These are phyloP conservation scores for Lachnellula willkommii DNA, from an alignment of 2,329 filamentous ascomycete genomes.

Conservation along the genomic window DNA sequence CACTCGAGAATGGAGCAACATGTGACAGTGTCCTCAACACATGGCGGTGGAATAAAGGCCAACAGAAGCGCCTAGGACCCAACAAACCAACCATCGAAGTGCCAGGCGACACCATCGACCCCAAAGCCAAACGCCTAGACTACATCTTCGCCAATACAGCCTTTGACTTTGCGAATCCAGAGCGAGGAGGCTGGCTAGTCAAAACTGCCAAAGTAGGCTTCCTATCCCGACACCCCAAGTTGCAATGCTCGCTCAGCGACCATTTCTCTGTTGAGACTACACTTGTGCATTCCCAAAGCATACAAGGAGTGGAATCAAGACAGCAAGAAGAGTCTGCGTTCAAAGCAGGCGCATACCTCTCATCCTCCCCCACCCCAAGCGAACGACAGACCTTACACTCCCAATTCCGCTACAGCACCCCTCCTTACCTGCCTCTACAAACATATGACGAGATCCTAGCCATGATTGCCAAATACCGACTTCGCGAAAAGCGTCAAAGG, in stretches of 20 bases:
- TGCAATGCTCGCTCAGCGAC: constrained; percentile 85
- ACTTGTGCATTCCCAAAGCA: constrained; percentile 37
- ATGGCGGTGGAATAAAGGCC: constrained; percentile 77
- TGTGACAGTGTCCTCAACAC: constrained; percentile 85
- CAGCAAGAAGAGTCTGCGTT: constrained; percentile 21
- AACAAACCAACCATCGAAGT: constrained; percentile 58
- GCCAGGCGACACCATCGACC: constrained; percentile 62
- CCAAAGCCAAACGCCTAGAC: constrained; percentile 78
- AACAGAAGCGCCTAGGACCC: constrained; percentile 62
- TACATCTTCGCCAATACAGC: constrained; percentile 80
- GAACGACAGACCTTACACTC: constrained; percentile 16
- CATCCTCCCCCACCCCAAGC: constrained; percentile 21
- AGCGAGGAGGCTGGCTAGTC: constrained; percentile 58
- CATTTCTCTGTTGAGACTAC: constrained; percentile 90
- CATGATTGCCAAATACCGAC: constrained; percentile 62
- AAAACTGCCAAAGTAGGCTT: constrained; percentile 69
- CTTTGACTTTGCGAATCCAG: constrained; percentile 26
- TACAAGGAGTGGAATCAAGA: constrained; percentile 12
- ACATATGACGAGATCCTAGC: constrained; percentile 69
- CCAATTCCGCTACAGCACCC: constrained; percentile 19
- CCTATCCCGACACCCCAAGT: constrained; percentile 70
- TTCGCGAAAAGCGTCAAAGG: constrained; percentile 67
- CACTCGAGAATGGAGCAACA: constrained; percentile 76
- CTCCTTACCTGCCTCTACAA: constrained; percentile 37
- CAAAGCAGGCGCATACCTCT: constrained; percentile 22